Base-by-base conservation (phyloP, 805 yeast genomes). In the Candida ipomoeae region DNA sequence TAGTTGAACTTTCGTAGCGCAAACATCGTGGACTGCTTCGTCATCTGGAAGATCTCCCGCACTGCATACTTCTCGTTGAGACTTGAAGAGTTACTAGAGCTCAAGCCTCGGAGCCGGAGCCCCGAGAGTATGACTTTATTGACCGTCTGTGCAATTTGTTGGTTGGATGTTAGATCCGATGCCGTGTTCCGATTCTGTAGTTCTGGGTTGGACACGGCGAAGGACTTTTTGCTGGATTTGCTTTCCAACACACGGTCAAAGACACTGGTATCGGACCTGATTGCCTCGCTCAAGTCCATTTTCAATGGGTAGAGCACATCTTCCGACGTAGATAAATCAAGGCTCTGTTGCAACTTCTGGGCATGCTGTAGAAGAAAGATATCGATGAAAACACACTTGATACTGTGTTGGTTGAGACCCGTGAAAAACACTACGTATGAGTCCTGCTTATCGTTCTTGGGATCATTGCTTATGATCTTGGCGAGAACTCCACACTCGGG, bases 21-120 rank as follows among this genome's bases (percentile, higher is more conserved):
- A 59, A 74, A 74, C 23, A 65, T 49, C 2, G 77, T 62, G 1
- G 74, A 62, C 48, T 69, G 66, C 48, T 58, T 63, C 0, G 77
- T 71, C 75, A 71, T 71, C 41, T 68, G 72, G 56, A 70, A 71
- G 7, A 71, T 64, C 50, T 73, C 78, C 44, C 70, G 68, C 17
- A 71, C 63, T 33, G 69, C 65, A 15, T 72, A 49, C 46, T 63
- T 67, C 37, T 72, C 74, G 50, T 70, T 70, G 7, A 55, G 45
- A 11, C 64, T 53, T 17, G 57, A 50, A 26, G 54, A 50, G 47
- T 58, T 53, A 23, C 50, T 48, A 3, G 63, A 57, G 14, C 69
- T 61, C 33, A 73, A 57, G 6, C 77, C 78, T 38, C 78, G 62
- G 13, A 74, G 64, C 48, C 78, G 61, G 18, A 74, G 59, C 7